Evolutionary conservation across 1,284 basidiomycete genomes (phyloP), one percentile per base, ranked within the genome.

Genomic region (Lignosus rhinocerotis): DNA sequence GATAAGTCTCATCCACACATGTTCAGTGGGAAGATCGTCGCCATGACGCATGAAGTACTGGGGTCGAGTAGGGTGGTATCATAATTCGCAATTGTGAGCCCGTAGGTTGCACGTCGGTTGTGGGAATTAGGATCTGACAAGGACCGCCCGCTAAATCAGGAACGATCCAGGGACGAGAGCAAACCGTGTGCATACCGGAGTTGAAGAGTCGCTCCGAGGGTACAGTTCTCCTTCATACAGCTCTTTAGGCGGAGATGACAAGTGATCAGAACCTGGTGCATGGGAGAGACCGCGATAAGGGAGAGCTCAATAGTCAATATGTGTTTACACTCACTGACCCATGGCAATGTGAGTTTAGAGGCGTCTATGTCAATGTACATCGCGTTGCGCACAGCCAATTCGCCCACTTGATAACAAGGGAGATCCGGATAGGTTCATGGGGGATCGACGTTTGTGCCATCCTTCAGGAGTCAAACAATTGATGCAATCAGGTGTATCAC

Each of bases 1-100:
- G 48, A 38, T 36, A 32, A 38, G n/a, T 50, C 48, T 16, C 34
- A 25, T 14, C 32, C 6, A 42, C 14, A 12, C 14, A 14, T 39
- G n/a, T 50, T 50, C 34, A 10, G 14, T 3, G 48, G 38, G 48
- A 50, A 50, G 48, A 50, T 50, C 48, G 48, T 50, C 48, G 34
- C 12, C 14, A 19, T 39, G 36, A 38, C 48, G 48, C 39, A 39
- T 14, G 9, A 7, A 34, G 32, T 10, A 32, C 32, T 17, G 4
- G 32, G 17, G 41, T 43, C 10, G 41, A 43, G 17, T 17, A 21
- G 10, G 41, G 41, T 11, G 2, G 10, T 38, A 38, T 38, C 36
- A 10, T 6, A 10, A 21, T 17, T 43, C 41, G 19, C 41, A 16
- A 17, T 8, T 19, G 46, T 2, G 48, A 50, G 33, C 5, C 4